phyloP scores from a whole-genome alignment of 192 early-diverging fungal genomes.

The Ambispora gerdemannii region DNA sequence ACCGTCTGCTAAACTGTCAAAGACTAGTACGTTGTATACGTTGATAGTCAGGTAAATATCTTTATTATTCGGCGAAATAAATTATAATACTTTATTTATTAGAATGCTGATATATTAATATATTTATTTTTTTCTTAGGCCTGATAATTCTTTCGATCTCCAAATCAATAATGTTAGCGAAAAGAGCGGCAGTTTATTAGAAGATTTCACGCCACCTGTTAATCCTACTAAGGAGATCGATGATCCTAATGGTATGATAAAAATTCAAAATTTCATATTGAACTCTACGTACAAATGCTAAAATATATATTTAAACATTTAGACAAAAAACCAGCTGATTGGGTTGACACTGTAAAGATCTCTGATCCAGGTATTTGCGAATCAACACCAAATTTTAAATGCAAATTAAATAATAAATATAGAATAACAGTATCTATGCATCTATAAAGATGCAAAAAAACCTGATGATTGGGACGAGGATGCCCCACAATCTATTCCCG shows the following conservation, averaged over 20 bases:
- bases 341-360: slow-evolving; percentile 85
- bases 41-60: slow-evolving; percentile 61
- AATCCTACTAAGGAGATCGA: slow-evolving; percentile 85
- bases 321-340: slow-evolving; percentile 83
- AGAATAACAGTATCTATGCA: neutral
- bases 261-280: too few species aligned
- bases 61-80: neutral
- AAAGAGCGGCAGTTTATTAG: slow-evolving; percentile 68
- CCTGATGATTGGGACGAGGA: slow-evolving; percentile 72
- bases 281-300: too few species aligned
- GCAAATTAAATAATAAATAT: neutral
- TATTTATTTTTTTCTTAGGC: slow-evolving; percentile 35
- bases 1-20: slow-evolving; percentile 63
- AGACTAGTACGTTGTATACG: slow-evolving; percentile 76
- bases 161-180: slow-evolving; percentile 67
- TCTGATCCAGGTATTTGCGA: slow-evolving; percentile 64
- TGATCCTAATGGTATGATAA: slow-evolving; percentile 55
- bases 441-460: slow-evolving; percentile 34
- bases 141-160: slow-evolving; percentile 79
- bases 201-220: slow-evolving; percentile 78
- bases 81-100: neutral
- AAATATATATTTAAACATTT: neutral
- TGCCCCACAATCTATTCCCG: slow-evolving; percentile 72
- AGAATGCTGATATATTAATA: too few species aligned
- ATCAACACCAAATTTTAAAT: neutral